phyloP scores from a whole-genome alignment of 2,329 filamentous ascomycete species.

The Berkeleyomyces rouxiae region DNA sequence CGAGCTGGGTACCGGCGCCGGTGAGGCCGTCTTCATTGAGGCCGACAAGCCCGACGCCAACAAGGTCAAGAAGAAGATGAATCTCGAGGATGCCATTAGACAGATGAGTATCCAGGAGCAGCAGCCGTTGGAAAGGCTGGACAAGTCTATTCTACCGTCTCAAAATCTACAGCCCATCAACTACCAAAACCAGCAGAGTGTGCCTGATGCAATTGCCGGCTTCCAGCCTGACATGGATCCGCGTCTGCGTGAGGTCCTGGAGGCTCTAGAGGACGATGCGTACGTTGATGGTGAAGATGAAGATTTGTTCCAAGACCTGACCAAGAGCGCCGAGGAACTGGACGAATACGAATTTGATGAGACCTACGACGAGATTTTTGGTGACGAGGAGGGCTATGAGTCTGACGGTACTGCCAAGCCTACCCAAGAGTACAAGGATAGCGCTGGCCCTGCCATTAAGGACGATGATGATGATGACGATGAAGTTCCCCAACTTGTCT shows the following conservation, averaged over 20 bases:
- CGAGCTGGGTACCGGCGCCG: constrained; percentile 53
- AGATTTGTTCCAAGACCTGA: constrained; percentile 65
- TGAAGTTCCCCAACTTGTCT: constrained; percentile 32
- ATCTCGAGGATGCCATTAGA: constrained; percentile 66
- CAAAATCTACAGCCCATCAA: constrained; percentile 61
- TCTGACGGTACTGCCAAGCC: constrained; percentile 82
- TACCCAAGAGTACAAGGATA: constrained; percentile 35
- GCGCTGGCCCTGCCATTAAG: constrained; percentile 2
- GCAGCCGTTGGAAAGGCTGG: constrained; percentile 41
- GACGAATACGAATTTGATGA: constrained; percentile 68
- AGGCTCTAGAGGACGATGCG: constrained; percentile 87
- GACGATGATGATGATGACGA: constrained; percentile 17
- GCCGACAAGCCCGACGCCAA: constrained; percentile 45
- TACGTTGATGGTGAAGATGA: constrained; percentile 77
- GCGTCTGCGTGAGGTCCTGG: constrained; percentile 71
- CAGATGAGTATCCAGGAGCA: constrained; percentile 32
- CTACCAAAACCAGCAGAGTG: constrained; percentile 84
- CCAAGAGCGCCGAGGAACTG: constrained; percentile 53
- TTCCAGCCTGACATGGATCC: constrained; percentile 99
- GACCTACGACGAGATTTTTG: constrained; percentile 34
- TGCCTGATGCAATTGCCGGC: constrained; percentile 79
- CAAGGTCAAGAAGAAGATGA: constrained; percentile 51
- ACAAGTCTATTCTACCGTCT: constrained; percentile 59
- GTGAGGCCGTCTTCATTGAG: constrained; percentile 72
- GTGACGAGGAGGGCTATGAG: constrained; percentile 67